phyloP scores from a whole-genome alignment of 2,329 filamentous ascomycete species.

The Exophiala lecanii-corni region DNA sequence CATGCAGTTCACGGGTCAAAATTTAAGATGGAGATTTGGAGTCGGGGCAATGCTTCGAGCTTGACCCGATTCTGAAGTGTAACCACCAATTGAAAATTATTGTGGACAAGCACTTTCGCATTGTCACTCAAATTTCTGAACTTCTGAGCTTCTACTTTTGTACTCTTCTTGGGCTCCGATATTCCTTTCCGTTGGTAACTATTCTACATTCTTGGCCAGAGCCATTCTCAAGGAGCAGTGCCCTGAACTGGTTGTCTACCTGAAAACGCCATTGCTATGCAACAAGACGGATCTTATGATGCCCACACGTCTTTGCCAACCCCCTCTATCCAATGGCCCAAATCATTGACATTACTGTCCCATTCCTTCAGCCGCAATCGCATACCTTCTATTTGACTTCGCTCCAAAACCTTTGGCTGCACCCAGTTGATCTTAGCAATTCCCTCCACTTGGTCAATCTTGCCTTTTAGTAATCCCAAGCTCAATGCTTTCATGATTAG shows the following conservation, averaged over 20 bases:
- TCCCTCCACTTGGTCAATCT: conserved; percentile 93
- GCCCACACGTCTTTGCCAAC: conserved; percentile 96
- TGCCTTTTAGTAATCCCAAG: conserved; percentile 80
- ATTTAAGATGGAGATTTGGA: background rate
- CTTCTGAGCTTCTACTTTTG: too few relatives aligned
- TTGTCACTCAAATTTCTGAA: too few relatives aligned
- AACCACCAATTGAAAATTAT: too few relatives aligned
- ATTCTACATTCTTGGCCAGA: too few relatives aligned
- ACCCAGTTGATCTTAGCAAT: conserved; percentile 97
- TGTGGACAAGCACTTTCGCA: too few relatives aligned
- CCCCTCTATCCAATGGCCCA: conserved; percentile 95
- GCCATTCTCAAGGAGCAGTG: too few relatives aligned
- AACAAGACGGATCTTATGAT: conserved; percentile 44
- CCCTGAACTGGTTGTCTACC: too few relatives aligned
- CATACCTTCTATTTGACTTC: conserved; percentile 93
- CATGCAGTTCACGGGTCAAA: too few relatives aligned
- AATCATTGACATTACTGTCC: conserved; percentile 91
- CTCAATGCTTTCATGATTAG: conserved; percentile 99
- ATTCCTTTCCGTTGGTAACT: too few relatives aligned
- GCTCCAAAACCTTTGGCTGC: conserved; percentile 94
- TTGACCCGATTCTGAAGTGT: background rate
- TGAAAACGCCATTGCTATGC: conserved; percentile 26
- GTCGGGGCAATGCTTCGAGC: background rate
- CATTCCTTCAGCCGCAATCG: conserved; percentile 81
- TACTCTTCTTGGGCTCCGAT: too few relatives aligned